These are phyloP conservation scores for Orbilia oligospora DNA, from an alignment of 2,329 filamentous ascomycete species.

Conservation along the genomic window DNA sequence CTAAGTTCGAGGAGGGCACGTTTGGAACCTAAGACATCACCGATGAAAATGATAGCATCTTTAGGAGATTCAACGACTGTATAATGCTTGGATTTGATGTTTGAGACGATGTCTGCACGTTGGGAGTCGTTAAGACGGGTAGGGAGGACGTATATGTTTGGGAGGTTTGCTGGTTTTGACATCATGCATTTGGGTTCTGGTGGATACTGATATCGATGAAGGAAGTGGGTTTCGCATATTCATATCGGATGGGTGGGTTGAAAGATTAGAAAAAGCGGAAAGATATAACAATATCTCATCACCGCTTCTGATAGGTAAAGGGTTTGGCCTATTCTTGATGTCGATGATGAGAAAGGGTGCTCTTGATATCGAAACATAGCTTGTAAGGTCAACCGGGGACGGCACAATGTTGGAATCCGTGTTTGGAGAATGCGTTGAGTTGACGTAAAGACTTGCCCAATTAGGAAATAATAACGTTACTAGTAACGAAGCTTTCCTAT, in stretches of 20 bases:
- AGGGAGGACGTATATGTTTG: conserved; percentile 80
- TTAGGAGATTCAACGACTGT: conserved; percentile 13
- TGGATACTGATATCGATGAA: background rate
- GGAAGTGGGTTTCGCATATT: conserved; percentile 18
- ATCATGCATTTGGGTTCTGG: conserved; percentile 14
- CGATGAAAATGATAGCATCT: conserved; percentile 82
- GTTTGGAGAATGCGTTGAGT: conserved; percentile 18
- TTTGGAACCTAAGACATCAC: conserved; percentile 78
- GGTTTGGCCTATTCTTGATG: background rate
- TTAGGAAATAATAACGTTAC: conserved; percentile 27
- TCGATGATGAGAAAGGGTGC: background rate
- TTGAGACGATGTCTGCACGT: conserved; percentile 78
- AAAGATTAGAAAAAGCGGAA: conserved; percentile 6
- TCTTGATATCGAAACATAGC: background rate
- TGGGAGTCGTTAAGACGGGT: conserved; percentile 76
- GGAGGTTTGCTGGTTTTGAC: conserved; percentile 70
- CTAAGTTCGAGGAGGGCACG: conserved; percentile 84
- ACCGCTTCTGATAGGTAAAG: background rate
- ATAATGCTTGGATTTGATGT: conserved; percentile 32
- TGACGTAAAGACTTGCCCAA: conserved; percentile 25
- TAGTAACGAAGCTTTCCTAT: background rate
- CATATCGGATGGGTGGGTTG: conserved; percentile 33
- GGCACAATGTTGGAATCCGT: conserved; percentile 38
- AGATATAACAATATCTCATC: background rate
- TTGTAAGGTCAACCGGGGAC: conserved; percentile 14